Base-by-base conservation (phyloP, 129 eudicot genomes). In the Ambrosia trifida region DNA sequence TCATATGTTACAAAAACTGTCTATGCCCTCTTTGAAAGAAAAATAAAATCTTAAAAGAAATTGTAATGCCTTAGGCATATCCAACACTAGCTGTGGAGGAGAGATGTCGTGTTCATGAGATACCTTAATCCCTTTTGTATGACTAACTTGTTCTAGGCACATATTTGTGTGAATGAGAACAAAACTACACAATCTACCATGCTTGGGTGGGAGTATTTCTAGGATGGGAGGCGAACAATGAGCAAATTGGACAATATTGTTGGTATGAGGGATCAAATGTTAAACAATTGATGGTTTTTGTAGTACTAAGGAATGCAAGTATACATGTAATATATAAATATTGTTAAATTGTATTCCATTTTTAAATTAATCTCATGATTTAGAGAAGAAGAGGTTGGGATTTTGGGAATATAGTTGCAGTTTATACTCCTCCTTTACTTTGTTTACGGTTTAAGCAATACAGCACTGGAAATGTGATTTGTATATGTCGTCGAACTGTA, bases 311-410 rank as follows among this genome's bases (percentile, higher is more conserved):
- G 16, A 69, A 35, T 69, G 74, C 51, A 35, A 52, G 14, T 54
- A 8, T 18, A 24, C 28, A 24, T 0, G 31, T 68, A 67, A 67
- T 28, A 14, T 28, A 30, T 16, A 64, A 17, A 36, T 64, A 17
- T 64, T 16, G 68, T 64, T 20, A 1, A 35, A 41, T 28, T n/a
- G 58, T 31, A 61, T 46, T 45, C 50, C 77, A 58, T 58, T 30
- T 10, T 58, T 38, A 58, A 17, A 30, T 70, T 45, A 30, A 58
- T 57, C 67, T 11, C 49, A 6, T 54, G 67, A 53, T 10, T 11
- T 41, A 46, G 46, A 41, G 11, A 41, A 41, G 46, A 41, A 6
- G 46, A 41, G 50, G 16, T 45, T 9, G 20, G 20, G 33, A 53
- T 53, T 20, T 53, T 53, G 60, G 33, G 60, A 53, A 53, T 19